Percentiles rank a stretch among this genome's conserved stretches.
Evolutionary conservation across 2,329 filamentous ascomycete species (phyloP).

Genomic region (Aspergillus alliaceus): DNA sequence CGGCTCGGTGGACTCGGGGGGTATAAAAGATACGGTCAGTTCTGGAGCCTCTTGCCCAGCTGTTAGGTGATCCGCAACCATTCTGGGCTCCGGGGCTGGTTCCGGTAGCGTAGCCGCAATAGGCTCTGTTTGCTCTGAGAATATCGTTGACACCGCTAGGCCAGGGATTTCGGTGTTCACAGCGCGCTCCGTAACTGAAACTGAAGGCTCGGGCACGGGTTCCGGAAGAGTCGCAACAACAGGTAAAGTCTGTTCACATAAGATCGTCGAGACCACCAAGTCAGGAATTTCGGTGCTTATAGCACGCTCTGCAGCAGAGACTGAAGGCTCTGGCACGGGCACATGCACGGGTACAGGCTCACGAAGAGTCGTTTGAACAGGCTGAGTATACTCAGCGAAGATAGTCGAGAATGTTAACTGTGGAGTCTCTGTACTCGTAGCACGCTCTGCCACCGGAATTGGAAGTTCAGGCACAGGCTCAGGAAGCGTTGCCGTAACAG

Average conservation of each 20-base stretch:
- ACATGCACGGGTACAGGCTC: constrained; percentile 18
- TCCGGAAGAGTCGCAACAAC: constrained; percentile 21
- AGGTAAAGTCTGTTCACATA: constrained; percentile 22
- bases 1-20: constrained; percentile 34
- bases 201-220: constrained; percentile 16
- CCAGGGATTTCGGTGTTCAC: constrained; percentile 17
- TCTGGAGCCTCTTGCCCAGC: constrained; percentile 19
- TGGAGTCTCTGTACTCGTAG: constrained; percentile 16
- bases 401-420: constrained; percentile 31
- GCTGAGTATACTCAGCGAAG: constrained; percentile 26
- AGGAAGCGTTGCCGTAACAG: constrained; percentile 20
- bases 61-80: constrained; percentile 13
- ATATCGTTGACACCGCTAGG: constrained; percentile 31
- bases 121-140: constrained; percentile 28
- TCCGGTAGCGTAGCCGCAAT: constrained; percentile 19
- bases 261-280: constrained; percentile 20
- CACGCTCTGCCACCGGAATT: constrained; percentile 16
- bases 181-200: constrained; percentile 16
- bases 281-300: constrained; percentile 14
- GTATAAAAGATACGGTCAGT: constrained; percentile 29
- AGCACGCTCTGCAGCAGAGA: background rate
- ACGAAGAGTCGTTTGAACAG: constrained; percentile 21
- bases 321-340: constrained; percentile 1
- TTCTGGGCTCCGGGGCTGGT: constrained; percentile 16
- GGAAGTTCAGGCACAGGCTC: constrained; percentile 22